These are phyloP conservation scores for Apiotrichum porosum DNA, from an alignment of 1,284 basidiomycete genomes.

Conservation along the genomic window DNA sequence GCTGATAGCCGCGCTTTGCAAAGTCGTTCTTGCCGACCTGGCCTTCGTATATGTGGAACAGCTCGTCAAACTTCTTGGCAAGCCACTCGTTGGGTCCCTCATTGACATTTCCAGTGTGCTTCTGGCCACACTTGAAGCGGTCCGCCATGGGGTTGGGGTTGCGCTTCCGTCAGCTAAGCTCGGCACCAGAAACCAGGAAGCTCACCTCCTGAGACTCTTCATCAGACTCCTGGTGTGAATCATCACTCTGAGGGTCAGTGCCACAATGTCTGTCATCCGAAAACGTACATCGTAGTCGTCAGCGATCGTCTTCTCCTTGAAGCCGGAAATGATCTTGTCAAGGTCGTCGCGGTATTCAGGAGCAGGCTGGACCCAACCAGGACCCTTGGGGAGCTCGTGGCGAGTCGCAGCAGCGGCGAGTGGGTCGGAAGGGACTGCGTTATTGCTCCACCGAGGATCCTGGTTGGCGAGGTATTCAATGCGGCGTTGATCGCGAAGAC, in stretches of 20 bases:
- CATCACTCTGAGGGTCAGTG: not conserved
- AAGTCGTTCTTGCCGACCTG: constrained; percentile 39
- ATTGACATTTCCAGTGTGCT: constrained; percentile 13
- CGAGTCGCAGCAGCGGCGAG: no score
- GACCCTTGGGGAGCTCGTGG: no score
- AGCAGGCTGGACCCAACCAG: no score
- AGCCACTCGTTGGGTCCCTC: constrained; percentile 44
- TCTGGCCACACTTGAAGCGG: constrained; percentile 37
- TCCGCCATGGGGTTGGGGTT: constrained; percentile 20
- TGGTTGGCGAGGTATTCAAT: no score
- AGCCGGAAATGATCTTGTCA: no score
- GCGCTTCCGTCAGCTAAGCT: constrained; percentile 1
- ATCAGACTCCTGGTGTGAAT: constrained; percentile 1
- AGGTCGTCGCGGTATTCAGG: not conserved
- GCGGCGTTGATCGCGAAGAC: no score
- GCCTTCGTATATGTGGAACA: constrained; percentile 38
- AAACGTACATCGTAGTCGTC: no score
- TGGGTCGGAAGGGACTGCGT: no score
- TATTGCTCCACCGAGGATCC: no score
- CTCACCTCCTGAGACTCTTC: not conserved
- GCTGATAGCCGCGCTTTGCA: constrained; percentile 32
- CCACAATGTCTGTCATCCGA: no score
- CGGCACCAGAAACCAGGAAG: not conserved
- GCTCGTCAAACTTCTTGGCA: constrained; percentile 39
- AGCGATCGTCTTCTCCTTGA: not conserved